phyloP scores from a whole-genome alignment of 169 alveolate genomes.

The Plasmodium yoelii region DNA sequence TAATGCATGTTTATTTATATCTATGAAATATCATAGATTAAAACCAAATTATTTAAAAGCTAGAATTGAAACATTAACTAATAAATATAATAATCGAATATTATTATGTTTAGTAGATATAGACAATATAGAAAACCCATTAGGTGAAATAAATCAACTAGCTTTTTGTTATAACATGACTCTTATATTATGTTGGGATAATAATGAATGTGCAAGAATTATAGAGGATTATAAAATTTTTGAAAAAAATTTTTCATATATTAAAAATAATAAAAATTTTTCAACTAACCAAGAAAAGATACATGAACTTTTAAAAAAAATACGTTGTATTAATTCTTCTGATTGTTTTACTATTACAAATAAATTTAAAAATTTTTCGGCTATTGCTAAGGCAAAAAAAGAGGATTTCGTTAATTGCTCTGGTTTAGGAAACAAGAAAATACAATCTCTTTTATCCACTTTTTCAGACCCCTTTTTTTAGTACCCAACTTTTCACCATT shows the following conservation, averaged over 20 bases:
- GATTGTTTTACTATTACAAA: conserved; percentile 49
- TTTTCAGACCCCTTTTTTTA: conserved; percentile 68
- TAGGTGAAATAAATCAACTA: conserved; percentile 74
- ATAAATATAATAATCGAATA: conserved; percentile 66
- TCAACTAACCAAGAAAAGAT: conserved; percentile 63
- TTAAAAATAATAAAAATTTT: conserved; percentile 24
- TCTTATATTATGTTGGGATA: conserved; percentile 61
- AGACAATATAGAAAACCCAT: conserved; percentile 64
- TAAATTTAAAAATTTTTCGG: conserved; percentile 48
- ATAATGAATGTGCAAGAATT: conserved; percentile 73
- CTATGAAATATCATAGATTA: conserved; percentile 84
- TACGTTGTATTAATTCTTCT: conserved; percentile 47
- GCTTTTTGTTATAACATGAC: conserved; percentile 62
- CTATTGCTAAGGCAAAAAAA: conserved; percentile 56
- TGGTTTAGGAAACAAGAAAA: conserved; percentile 66
- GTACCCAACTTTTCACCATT: too few relatives aligned
- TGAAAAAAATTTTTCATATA: conserved; percentile 45
- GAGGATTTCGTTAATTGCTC: conserved; percentile 55
- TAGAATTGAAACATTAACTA: conserved; percentile 76
- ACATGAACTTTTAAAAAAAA: conserved; percentile 71
- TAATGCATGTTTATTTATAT: conserved; percentile 81
- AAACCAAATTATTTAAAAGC: conserved; percentile 78
- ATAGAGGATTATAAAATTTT: conserved; percentile 64
- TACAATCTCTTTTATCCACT: conserved; percentile 37
- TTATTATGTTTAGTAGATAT: conserved; percentile 71